phyloP scores from a whole-genome alignment of 2,329 filamentous ascomycete genomes.

The Penicillium vulpinum region DNA sequence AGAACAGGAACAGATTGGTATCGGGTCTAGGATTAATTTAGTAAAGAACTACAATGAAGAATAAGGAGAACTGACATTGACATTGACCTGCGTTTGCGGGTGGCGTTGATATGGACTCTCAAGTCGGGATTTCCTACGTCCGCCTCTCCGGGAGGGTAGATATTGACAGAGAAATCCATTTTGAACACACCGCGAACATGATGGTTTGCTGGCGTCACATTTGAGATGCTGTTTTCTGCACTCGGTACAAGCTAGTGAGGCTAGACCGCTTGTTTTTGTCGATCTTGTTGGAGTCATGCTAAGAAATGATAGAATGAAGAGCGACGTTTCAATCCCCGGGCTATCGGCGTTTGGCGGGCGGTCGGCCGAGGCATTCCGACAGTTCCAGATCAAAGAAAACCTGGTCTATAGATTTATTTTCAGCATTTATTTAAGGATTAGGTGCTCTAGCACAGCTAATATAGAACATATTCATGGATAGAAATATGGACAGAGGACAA shows the following conservation, averaged over 20 bases:
- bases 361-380: neutral
- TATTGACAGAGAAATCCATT: slow-evolving; percentile 65
- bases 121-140: slow-evolving; percentile 42
- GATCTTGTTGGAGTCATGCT: slow-evolving; percentile 22
- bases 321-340: slow-evolving; percentile 4
- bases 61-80: slow-evolving; percentile 11
- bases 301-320: neutral
- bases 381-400: neutral
- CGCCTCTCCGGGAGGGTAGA: slow-evolving; percentile 67
- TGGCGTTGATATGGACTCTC: slow-evolving; percentile 17
- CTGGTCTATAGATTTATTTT: neutral
- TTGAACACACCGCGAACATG: slow-evolving; percentile 63
- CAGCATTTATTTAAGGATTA: neutral
- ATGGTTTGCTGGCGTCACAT: slow-evolving; percentile 66
- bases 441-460: neutral
- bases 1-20: slow-evolving; percentile 11
- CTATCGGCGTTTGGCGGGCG: slow-evolving; percentile 3
- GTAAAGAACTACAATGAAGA: neutral
- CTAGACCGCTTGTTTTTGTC: slow-evolving; percentile 28
- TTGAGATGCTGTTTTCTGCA: slow-evolving; percentile 65
- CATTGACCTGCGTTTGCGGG: slow-evolving; percentile 7
- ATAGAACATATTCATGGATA: too few relatives aligned
- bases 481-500: neutral
- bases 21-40: slow-evolving; percentile 2
- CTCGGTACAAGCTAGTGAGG: slow-evolving; percentile 47